phyloP scores from a whole-genome alignment of 2,329 filamentous ascomycete genomes.

The Trichoderma oligosporum region DNA sequence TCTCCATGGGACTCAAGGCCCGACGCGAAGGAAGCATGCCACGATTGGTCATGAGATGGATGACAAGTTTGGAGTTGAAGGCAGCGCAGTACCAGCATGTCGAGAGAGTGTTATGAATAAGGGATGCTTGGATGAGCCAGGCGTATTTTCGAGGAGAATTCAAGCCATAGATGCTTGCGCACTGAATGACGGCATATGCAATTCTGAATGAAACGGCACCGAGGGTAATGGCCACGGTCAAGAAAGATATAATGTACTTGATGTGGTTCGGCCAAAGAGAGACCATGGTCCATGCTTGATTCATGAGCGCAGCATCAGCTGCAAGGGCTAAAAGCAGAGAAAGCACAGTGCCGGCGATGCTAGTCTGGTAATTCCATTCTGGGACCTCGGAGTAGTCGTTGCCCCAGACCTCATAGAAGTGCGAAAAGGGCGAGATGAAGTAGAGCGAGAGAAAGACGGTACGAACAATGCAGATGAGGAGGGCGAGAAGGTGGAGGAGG shows the following conservation, averaged over 20 bases:
- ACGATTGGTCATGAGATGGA: slow-evolving; percentile 46
- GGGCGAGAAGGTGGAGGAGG: slow-evolving; percentile 58
- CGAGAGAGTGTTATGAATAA: slow-evolving; percentile 39
- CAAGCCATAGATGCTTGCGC: slow-evolving; percentile 29
- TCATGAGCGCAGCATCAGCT: slow-evolving; percentile 45
- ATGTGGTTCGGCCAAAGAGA: slow-evolving; percentile 42
- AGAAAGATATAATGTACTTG: slow-evolving; percentile 30
- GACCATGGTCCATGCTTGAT: slow-evolving; percentile 53
- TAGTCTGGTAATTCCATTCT: slow-evolving; percentile 33
- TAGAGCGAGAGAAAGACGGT: slow-evolving; percentile 54
- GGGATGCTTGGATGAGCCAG: slow-evolving; percentile 39
- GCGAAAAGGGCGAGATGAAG: slow-evolving; percentile 57
- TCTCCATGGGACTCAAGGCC: slow-evolving; percentile 49
- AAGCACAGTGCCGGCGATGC: slow-evolving; percentile 40
- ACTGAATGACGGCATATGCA: slow-evolving; percentile 37
- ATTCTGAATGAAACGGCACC: slow-evolving; percentile 33
- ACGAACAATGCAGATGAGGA: slow-evolving; percentile 59
- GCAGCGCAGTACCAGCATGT: slow-evolving; percentile 54
- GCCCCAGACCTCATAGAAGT: slow-evolving; percentile 58
- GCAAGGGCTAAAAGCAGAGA: slow-evolving; percentile 44
- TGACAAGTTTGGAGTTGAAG: slow-evolving; percentile 50
- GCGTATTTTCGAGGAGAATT: slow-evolving; percentile 26
- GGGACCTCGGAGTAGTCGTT: slow-evolving; percentile 52
- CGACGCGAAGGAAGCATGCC: slow-evolving; percentile 43
- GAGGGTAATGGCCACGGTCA: slow-evolving; percentile 37